Percentiles rank a stretch among this genome's conserved stretches.
These are phyloP conservation scores for Malassezia vespertilionis DNA, from an alignment of 1,284 basidiomycete genomes.

Conservation along the genomic window DNA sequence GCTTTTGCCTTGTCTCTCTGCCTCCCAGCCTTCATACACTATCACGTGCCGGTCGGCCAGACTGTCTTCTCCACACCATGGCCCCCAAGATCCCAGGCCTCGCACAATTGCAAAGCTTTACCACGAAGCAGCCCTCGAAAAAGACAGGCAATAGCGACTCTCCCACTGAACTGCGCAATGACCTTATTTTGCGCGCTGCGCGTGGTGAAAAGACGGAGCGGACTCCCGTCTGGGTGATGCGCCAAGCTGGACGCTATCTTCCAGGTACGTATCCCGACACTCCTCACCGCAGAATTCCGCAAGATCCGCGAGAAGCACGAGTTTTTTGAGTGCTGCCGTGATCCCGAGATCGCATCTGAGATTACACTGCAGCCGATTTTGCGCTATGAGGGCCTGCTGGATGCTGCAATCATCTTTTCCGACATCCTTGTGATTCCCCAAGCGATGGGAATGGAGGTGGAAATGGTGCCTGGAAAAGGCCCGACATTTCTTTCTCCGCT, in stretches of 20 bases:
- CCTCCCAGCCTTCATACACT: slow-evolving; percentile 22
- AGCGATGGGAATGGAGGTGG: slow-evolving; percentile 45
- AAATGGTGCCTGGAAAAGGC: slow-evolving; percentile 45
- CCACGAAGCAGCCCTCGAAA: slow-evolving; percentile 12
- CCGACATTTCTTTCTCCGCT: slow-evolving; percentile 43
- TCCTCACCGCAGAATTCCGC: slow-evolving; percentile 33
- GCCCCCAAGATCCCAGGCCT: slow-evolving; percentile 31
- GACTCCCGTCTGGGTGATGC: slow-evolving; percentile 97
- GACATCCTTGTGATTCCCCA: slow-evolving; percentile 47
- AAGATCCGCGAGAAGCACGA: slow-evolving; percentile 43
- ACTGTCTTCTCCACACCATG: slow-evolving; percentile 12
- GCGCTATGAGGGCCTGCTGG: slow-evolving; percentile 40
- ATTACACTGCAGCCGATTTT: slow-evolving; percentile 46
- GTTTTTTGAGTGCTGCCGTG: slow-evolving; percentile 46
- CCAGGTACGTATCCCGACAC: slow-evolving; percentile 57
- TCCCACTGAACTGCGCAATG: slow-evolving; percentile 60
- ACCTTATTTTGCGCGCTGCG: slow-evolving; percentile 78
- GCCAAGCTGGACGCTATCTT: slow-evolving; percentile 89
- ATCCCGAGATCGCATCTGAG: slow-evolving; percentile 42
- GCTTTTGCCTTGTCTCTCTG: slow-evolving; percentile 1
- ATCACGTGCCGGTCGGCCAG: slow-evolving; percentile 11
- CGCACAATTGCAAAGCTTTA: slow-evolving; percentile 32
- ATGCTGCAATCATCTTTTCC: slow-evolving; percentile 47
- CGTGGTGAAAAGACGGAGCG: slow-evolving; percentile 74
- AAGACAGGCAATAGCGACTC: slow-evolving; percentile 20